Base-by-base conservation (phyloP, 805 yeast genomes). In the Schizosaccharomyces cryophilus region DNA sequence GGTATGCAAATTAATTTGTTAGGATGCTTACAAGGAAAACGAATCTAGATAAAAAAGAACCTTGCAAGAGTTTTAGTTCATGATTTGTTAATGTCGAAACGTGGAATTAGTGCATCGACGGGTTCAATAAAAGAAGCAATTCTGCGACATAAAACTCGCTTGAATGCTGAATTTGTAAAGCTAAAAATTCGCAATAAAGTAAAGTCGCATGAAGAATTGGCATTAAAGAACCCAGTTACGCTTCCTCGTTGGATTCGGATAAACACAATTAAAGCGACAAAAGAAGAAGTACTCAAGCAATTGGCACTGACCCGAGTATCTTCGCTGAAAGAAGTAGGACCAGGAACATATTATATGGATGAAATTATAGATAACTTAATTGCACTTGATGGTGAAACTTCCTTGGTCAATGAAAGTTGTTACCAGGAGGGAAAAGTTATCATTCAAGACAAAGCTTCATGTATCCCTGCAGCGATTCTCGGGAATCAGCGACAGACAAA, bases 361-460 rank as follows among this genome's bases (percentile, higher is more conserved):
- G 78, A 74, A 47, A 81, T 75, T 68, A 80, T 93, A 31, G 86
- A 89, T 1, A 75, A 84, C 64, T 73, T 93, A 19, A 89, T 78
- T 70, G 97, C 96, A 5, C 76, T 90, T 4, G 84, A 84, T 65
- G 94, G 95, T 9, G 74, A 61, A 62, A 15, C 42, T 84, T 61
- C 79, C 80, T 71, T 93, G 21, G 82, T 88, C 26, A 70, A 79
- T 1, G 77, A 84, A n/a, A 78, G 78, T 31, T 78, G 84, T 0
- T 93, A 93, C 70, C 73, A 78, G 61, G 73, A 74, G 13, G 98
- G 98, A 0, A 77, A 82, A 61, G 74, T 90, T 17, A 89, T 93
- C 61, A 86, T 93, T 63, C 99, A 93, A 72, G 98, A 93, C 69
- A 75, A 98, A 60, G 96, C 97, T 0, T 88, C 96, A 1, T 93